Percentiles rank a stretch among this genome's conserved stretches.
Evolutionary conservation across 2,329 filamentous ascomycete species (phyloP).

Genomic region (Zymoseptoria crescenta): DNA sequence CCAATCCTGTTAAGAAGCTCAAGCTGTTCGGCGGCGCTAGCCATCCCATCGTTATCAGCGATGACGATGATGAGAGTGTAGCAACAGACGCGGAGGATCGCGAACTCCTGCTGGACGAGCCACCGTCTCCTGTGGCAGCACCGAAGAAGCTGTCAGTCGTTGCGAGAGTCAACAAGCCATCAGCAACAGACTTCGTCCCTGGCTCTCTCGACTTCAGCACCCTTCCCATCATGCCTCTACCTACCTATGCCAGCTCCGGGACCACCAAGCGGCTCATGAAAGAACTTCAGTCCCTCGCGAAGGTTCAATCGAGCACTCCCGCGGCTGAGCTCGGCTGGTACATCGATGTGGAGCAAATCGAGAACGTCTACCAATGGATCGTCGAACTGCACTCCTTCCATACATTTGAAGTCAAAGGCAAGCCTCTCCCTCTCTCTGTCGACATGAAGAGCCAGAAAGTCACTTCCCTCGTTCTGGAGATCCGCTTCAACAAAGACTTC

Average conservation of each 20-base stretch:
- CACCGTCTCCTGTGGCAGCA: background rate
- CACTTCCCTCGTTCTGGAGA: slow-evolving; percentile 67
- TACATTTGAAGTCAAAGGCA: slow-evolving; percentile 20
- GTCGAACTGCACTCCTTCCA: slow-evolving; percentile 77
- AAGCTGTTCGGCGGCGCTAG: slow-evolving; percentile 21
- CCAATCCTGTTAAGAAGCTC: slow-evolving; percentile 13
- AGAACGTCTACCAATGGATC: slow-evolving; percentile 84
- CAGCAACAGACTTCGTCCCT: slow-evolving; percentile 56
- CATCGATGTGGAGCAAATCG: slow-evolving; percentile 58
- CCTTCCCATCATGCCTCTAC: slow-evolving; percentile 58
- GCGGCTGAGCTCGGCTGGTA: slow-evolving; percentile 73
- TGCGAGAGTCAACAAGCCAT: background rate
- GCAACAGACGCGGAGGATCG: slow-evolving; percentile 44
- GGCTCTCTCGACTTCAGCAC: slow-evolving; percentile 54
- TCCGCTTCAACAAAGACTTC: slow-evolving; percentile 70
- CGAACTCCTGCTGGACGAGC: slow-evolving; percentile 31
- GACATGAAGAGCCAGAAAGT: slow-evolving; percentile 61
- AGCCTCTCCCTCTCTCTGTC: slow-evolving; percentile 55
- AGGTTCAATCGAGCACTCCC: slow-evolving; percentile 54
- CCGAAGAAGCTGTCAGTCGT: background rate
- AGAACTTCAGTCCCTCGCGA: slow-evolving; percentile 57
- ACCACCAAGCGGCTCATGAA: slow-evolving; percentile 57
- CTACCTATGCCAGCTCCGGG: slow-evolving; percentile 53
- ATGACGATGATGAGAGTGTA: slow-evolving; percentile 40
- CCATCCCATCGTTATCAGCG: slow-evolving; percentile 33